Evolutionary conservation across 192 early-diverging fungal genomes (phyloP).

Genomic region (Dissophora ornata): DNA sequence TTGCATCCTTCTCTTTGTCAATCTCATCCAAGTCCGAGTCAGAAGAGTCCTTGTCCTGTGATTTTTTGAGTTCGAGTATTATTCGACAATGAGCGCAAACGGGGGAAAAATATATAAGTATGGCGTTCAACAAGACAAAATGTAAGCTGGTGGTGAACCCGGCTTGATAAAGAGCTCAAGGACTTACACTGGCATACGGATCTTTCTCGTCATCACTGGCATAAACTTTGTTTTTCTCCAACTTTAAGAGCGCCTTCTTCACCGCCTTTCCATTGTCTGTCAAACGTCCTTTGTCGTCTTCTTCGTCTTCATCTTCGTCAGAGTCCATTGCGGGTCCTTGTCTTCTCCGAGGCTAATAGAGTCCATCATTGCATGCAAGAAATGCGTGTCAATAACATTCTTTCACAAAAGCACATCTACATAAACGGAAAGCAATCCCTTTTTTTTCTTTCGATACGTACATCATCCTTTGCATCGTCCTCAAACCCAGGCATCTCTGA

Average conservation of each 20-base stretch:
- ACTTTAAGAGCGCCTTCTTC: slow-evolving; percentile 71
- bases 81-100: too few species aligned
- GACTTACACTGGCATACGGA: slow-evolving; percentile 66
- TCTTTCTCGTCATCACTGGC: slow-evolving; percentile 69
- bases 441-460: slow-evolving; percentile 15
- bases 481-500: slow-evolving; percentile 77
- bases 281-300: slow-evolving; percentile 50
- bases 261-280: slow-evolving; percentile 62
- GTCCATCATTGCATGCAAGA: too few species aligned
- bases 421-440: background rate
- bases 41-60: slow-evolving; percentile 36
- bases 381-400: background rate
- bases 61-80: too few species aligned
- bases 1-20: slow-evolving; percentile 43
- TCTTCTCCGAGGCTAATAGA: slow-evolving; percentile 50
- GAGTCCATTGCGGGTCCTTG: slow-evolving; percentile 47
- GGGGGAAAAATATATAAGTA: too few species aligned
- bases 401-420: too few species aligned
- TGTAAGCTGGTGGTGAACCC: too few species aligned
- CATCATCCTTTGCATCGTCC: slow-evolving; percentile 70
- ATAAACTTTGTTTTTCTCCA: slow-evolving; percentile 72
- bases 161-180: too few species aligned
- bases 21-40: slow-evolving; percentile 47
- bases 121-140: too few species aligned
- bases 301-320: slow-evolving; percentile 58